A percentile compares a stretch with the other conserved stretches of the same genome.
Conservation (phyloP, 805 yeast species). For the Naumovozyma castellii region DNA sequence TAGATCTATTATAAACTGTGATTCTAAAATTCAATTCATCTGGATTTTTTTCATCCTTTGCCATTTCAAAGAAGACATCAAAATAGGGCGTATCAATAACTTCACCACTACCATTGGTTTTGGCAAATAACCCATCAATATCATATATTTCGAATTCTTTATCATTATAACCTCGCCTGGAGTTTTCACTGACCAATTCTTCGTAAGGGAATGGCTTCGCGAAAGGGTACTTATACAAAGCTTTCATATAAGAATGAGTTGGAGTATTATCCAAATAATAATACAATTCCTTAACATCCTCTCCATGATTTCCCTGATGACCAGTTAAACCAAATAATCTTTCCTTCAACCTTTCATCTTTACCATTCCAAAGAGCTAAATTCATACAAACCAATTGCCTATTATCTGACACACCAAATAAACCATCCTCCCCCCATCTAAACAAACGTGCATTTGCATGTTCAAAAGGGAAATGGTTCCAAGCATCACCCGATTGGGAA, state of each 20-base stretch:
- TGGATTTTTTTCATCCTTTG: constrained; percentile 71
- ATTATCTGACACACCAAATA: constrained; percentile 81
- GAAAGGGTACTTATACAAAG: constrained; percentile 88
- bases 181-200: constrained; percentile 58
- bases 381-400: constrained; percentile 67
- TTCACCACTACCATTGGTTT: constrained; percentile 42
- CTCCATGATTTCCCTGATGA: constrained; percentile 92
- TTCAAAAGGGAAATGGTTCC: constrained; percentile 82
- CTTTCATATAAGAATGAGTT: constrained; percentile 86
- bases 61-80: constrained; percentile 84
- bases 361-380: constrained; percentile 87
- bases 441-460: constrained; percentile 72
- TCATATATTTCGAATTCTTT: constrained; percentile 77
- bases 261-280: constrained; percentile 88
- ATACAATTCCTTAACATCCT: constrained; percentile 81
- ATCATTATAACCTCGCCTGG: constrained; percentile 54
- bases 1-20: constrained; percentile 80
- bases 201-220: constrained; percentile 65
- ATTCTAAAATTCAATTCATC: constrained; percentile 75
- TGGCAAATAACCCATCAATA: constrained; percentile 54
- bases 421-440: constrained; percentile 94
- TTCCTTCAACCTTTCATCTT: constrained; percentile 78
- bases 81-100: constrained; percentile 73
- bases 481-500: constrained; percentile 77
- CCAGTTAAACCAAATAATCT: constrained; percentile 83